phyloP scores from a whole-genome alignment of 164 flowering plant species.

The Echeveria elegans region DNA sequence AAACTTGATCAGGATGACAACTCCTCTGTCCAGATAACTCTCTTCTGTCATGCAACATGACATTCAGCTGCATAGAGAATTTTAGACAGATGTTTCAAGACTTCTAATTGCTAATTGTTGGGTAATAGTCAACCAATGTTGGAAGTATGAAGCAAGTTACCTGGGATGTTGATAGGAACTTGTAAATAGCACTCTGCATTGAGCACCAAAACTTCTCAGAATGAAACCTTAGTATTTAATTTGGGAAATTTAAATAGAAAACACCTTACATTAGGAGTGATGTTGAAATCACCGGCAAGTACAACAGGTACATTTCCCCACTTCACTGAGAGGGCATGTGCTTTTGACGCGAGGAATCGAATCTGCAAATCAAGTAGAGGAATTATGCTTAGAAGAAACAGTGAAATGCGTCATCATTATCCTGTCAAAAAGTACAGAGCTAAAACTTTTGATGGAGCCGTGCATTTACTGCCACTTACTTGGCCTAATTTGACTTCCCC shows the following conservation, averaged over 20 bases:
- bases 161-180: slow-evolving; percentile 53
- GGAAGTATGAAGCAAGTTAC: slow-evolving; percentile 17
- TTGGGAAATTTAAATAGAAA: not conserved
- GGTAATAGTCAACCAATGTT: not conserved
- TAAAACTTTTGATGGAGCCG: not conserved
- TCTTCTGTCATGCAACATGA: slow-evolving; percentile 34
- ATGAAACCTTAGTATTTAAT: not conserved
- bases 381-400: not conserved
- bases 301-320: slow-evolving; percentile 47
- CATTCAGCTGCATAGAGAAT: slow-evolving; percentile 34
- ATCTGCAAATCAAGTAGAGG: slow-evolving; percentile 23
- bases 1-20: slow-evolving; percentile 38
- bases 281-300: slow-evolving; percentile 51
- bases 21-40: slow-evolving; percentile 53
- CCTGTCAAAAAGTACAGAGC: not conserved
- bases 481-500: slow-evolving; percentile 57
- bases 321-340: slow-evolving; percentile 33
- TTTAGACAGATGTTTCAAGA: not conserved
- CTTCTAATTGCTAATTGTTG: not conserved
- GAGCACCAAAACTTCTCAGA: slow-evolving; percentile 6
- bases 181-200: slow-evolving; percentile 56
- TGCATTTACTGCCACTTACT: slow-evolving; percentile 21
- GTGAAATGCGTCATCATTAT: not conserved
- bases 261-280: slow-evolving; percentile 44
- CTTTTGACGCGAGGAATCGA: slow-evolving; percentile 36